These are phyloP conservation scores for Globisporangium echinulatum DNA, from an alignment of 352 stramenopile species.

Conservation along the genomic window DNA sequence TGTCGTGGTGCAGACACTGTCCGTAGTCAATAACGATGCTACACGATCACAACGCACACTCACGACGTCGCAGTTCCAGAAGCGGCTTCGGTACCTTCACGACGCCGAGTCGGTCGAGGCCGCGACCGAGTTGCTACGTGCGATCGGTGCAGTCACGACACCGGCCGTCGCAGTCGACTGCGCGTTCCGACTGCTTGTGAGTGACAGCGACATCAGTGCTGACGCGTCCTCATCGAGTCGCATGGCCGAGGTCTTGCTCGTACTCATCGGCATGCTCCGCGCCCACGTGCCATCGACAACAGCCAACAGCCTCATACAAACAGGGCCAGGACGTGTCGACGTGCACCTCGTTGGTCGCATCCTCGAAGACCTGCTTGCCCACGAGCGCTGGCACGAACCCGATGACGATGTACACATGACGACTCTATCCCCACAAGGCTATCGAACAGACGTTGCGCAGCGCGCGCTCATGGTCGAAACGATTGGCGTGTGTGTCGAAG, in stretches of 20 bases:
- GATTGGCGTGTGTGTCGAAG: conserved; percentile 65
- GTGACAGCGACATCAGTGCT: not conserved
- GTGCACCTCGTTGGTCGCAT: conserved; percentile 66
- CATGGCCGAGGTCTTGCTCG: conserved; percentile 39
- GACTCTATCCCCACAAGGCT: not conserved
- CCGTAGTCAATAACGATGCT: too few relatives aligned
- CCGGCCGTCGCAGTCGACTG: conserved; percentile 65
- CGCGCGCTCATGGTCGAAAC: conserved; percentile 68
- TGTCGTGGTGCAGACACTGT: conserved; percentile 41
- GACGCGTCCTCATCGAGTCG: conserved; percentile 6
- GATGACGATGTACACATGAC: conserved; percentile 1
- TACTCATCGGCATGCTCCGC: conserved; percentile 62
- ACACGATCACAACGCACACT: conserved; percentile 8
- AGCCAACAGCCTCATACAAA: too few relatives aligned
- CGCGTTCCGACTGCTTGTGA: conserved; percentile 35
- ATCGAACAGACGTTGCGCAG: conserved; percentile 23
- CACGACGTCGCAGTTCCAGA: conserved; percentile 71
- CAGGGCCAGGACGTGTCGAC: conserved; percentile 9
- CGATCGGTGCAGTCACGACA: conserved; percentile 38
- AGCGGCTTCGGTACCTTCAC: conserved; percentile 66
- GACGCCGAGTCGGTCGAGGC: conserved; percentile 54
- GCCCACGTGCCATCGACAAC: conserved; percentile 8
- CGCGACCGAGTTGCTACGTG: conserved; percentile 36
- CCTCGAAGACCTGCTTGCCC: conserved; percentile 60
- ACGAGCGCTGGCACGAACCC: conserved; percentile 39